Evolutionary conservation across 225 moss, liverwort and hornwort species (phyloP).

Genomic region (Thuidium tamariscinum): DNA sequence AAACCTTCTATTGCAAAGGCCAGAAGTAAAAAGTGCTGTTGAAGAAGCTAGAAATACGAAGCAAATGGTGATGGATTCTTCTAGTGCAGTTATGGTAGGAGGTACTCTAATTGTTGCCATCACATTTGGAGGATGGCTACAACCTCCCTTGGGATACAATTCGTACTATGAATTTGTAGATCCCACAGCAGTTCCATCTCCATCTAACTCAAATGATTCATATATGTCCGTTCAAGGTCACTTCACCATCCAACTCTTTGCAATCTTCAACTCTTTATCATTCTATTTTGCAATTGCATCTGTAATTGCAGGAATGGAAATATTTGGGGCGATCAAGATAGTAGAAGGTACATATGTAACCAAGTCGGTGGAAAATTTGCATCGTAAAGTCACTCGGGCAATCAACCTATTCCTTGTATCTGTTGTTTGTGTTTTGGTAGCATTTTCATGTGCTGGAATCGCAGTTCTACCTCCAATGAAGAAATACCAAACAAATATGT

Average conservation of each 20-base stretch:
- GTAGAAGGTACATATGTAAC: background rate
- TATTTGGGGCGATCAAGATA: background rate
- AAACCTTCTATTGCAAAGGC: background rate
- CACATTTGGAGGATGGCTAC: background rate
- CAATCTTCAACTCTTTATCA: background rate
- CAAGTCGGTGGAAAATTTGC: background rate
- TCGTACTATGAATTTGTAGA: background rate
- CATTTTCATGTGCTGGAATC: background rate
- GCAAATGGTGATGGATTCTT: background rate
- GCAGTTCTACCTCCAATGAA: background rate
- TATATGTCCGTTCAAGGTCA: background rate
- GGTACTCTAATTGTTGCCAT: background rate
- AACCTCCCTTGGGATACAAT: background rate
- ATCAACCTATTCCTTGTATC: background rate
- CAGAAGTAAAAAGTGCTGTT: background rate
- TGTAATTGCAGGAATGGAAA: background rate
- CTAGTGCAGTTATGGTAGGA: background rate
- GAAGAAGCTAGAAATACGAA: fast-evolving
- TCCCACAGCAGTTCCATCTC: fast-evolving
- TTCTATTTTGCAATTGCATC: background rate
- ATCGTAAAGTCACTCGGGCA: background rate
- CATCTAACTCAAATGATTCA: background rate
- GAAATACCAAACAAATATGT: background rate
- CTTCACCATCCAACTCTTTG: background rate
- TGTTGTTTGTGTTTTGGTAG: background rate